Base-by-base conservation (phyloP, 331 rosid genomes). In the Arachis monticola region DNA sequence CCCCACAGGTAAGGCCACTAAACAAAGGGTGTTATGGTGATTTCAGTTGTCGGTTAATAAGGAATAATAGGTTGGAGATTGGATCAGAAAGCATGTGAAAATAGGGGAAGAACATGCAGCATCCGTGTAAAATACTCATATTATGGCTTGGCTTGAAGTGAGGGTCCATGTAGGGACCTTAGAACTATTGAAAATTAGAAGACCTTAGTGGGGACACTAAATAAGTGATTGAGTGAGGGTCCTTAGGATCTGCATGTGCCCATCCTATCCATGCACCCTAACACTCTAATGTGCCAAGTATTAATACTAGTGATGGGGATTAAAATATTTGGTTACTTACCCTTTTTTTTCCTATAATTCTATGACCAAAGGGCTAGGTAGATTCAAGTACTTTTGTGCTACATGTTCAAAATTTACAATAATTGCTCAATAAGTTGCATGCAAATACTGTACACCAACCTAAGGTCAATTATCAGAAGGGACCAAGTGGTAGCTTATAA, bases 81-180 rank as follows among this genome's bases (percentile, higher is more conserved):
- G 63, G 83, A 87, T 82, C 92, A 80, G 89, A 87, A 80, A 75
- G 76, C 97, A 89, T 85, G 93, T 91, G 96, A 69, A 38, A 78
- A 60, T 82, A 58, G 79, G 80, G 60, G 75, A 69, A 77, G 86
- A 80, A 83, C 83, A 81, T 78, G 90, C 83, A 75, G 79, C 67
- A 81, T 75, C 82, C 82, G 72, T 84, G 85, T 84, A 82, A 82
- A 84, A 77, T 81, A 87, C 87, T 80, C 83, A 70, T 57, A 44
- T 59, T 60, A 27, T 35, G 40, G 40, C 40, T 35, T 73, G 60
- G 58, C 56, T 58, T 46, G 56, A 63, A 47, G 59, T 30, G 73
- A 67, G 81, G 79, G 82, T 75, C 81, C 77, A 31, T 78, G 45
- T 44, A 79, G 53, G 83, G 75, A 70, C 46, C 72, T 40, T 72